These are phyloP conservation scores for Vitis labrusca DNA, from an alignment of 164 flowering plant species.

Conservation along the genomic window DNA sequence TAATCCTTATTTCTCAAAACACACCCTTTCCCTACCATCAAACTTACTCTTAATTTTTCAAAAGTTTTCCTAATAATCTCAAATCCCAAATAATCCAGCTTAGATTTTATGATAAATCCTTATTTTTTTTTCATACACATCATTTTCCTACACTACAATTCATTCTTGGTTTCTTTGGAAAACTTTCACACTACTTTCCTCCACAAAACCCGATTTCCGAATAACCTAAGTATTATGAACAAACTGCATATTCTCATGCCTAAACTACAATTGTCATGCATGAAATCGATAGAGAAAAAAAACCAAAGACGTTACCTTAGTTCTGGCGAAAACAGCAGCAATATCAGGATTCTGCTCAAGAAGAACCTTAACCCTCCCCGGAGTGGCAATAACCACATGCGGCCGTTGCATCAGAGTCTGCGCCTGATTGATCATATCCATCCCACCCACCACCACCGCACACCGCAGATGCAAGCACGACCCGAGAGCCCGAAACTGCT, in stretches of 20 bases:
- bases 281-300: not conserved
- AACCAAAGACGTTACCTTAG: constrained; percentile 52
- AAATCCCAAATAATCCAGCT: too few species aligned
- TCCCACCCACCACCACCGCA: constrained; percentile 87
- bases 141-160: too few species aligned
- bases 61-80: too few species aligned
- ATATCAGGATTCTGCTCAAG: constrained; percentile 73
- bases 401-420: constrained; percentile 59
- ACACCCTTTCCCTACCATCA: too few species aligned
- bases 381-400: constrained; percentile 87
- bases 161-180: too few species aligned
- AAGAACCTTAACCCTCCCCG: constrained; percentile 80
- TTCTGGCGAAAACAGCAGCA: constrained; percentile 61
- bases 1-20: too few species aligned
- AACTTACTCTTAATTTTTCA: too few species aligned
- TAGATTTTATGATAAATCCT: too few species aligned
- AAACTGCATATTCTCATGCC: not conserved
- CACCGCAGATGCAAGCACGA: constrained; percentile 62
- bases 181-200: too few species aligned
- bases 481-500: constrained; percentile 89
- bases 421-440: constrained; percentile 75
- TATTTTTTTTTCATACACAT: too few species aligned
- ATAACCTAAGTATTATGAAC: too few species aligned
- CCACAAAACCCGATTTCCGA: too few species aligned
- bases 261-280: not conserved